These are phyloP conservation scores for Barbarea vulgaris DNA, from an alignment of 345 rosid species.

Conservation along the genomic window DNA sequence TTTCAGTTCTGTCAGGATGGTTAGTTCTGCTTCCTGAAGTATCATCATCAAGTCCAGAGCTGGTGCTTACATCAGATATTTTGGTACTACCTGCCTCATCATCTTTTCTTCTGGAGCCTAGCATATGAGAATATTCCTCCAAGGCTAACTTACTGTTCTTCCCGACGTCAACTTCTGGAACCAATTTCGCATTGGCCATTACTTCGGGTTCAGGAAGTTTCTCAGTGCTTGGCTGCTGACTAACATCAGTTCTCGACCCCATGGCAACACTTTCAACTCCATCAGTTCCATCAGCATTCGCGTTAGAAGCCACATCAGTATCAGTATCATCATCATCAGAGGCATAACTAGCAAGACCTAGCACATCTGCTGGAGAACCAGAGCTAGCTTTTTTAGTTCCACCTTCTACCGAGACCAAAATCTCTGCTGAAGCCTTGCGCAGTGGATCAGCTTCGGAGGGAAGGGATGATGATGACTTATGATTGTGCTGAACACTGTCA, in stretches of 20 bases:
- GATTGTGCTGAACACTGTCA: conserved; percentile 47
- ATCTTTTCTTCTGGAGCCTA: conserved; percentile 28
- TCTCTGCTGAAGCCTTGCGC: conserved; percentile 57
- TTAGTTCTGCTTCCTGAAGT: conserved; percentile 32
- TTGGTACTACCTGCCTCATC: conserved; percentile 41
- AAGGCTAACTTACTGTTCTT: conserved; percentile 32
- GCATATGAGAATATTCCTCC: conserved; percentile 18
- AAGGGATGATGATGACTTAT: conserved; percentile 45
- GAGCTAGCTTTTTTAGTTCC: conserved; percentile 57
- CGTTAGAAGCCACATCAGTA: conserved; percentile 63
- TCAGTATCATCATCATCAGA: conserved; percentile 74
- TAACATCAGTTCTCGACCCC: conserved; percentile 38
- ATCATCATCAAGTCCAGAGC: conserved; percentile 40
- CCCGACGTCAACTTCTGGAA: conserved; percentile 39
- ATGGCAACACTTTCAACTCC: conserved; percentile 52
- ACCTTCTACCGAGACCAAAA: conserved; percentile 51
- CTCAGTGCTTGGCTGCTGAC: conserved; percentile 42
- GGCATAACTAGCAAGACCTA: conserved; percentile 94
- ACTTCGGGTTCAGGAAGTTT: conserved; percentile 42
- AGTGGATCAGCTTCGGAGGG: conserved; percentile 40
- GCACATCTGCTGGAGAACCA: conserved; percentile 64
- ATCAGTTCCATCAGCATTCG: conserved; percentile 38
- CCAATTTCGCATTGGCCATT: conserved; percentile 47
- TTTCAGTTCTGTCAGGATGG: conserved; percentile 36
- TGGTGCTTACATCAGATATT: conserved; percentile 26